A percentile compares a stretch with the other conserved stretches of the same genome.
phyloP scores from a whole-genome alignment of 768 basidiomycete genomes.

The Suillus fuscotomentosus region DNA sequence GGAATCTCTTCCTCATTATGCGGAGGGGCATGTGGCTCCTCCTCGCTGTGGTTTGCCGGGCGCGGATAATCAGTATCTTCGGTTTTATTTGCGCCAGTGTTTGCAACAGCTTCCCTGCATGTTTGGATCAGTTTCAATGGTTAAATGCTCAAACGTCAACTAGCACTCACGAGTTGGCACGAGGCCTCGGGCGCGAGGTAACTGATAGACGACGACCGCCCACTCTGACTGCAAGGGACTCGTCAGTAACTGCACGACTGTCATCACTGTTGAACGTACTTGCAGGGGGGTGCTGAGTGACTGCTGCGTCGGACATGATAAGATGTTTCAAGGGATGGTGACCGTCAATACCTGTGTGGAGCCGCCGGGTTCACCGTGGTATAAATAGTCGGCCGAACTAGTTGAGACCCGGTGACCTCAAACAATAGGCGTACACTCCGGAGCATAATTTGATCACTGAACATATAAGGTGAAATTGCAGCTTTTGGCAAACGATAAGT shows the following conservation, averaged over 20 bases:
- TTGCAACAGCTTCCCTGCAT: constrained; percentile 6
- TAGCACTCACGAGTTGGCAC: constrained; percentile 31
- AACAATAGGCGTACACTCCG: neutral
- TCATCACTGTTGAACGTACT: constrained; percentile 30
- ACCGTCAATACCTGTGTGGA: neutral
- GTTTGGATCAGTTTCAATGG: neutral
- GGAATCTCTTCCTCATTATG: constrained; percentile 46
- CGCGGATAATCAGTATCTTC: constrained; percentile 50
- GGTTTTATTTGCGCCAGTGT: constrained; percentile 16
- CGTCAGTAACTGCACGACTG: neutral
- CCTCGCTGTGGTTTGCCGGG: constrained; percentile 41
- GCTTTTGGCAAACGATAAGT: neutral
- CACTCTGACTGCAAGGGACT: constrained; percentile 34
- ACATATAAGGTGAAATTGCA: neutral
- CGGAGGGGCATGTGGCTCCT: constrained; percentile 30
- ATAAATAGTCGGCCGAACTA: neutral
- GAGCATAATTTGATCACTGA: neutral
- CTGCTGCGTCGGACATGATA: constrained; percentile 30
- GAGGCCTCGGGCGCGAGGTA: constrained; percentile 38
- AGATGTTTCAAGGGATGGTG: constrained; percentile 1
- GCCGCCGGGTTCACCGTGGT: neutral
- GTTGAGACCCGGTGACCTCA: neutral
- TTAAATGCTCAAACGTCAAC: neutral
- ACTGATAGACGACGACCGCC: constrained; percentile 52
- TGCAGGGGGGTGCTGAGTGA: constrained; percentile 46